phyloP scores from a whole-genome alignment of 768 basidiomycete species.

The Hericium erinaceus region DNA sequence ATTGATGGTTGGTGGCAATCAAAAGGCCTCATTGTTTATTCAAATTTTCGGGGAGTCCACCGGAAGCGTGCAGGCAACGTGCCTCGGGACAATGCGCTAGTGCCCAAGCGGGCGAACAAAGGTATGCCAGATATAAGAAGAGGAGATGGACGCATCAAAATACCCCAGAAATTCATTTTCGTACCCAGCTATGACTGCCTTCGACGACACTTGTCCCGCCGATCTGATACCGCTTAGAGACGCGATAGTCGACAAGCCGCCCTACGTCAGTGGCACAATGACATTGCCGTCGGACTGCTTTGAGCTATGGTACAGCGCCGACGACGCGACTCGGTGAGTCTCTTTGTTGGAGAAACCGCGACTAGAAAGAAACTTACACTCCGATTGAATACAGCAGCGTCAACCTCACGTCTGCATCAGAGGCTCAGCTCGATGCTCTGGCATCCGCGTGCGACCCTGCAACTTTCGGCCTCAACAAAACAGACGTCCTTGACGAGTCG shows the following conservation, averaged over 20 bases:
- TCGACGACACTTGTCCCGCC: background rate
- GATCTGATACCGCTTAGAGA: background rate
- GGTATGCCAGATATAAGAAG: background rate
- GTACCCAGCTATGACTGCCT: background rate
- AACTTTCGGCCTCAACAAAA: slow-evolving; percentile 27
- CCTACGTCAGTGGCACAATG: slow-evolving; percentile 10
- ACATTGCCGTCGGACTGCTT: slow-evolving; percentile 2
- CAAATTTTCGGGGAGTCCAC: too few species aligned
- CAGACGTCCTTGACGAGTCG: slow-evolving; percentile 32
- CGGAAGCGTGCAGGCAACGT: too few species aligned
- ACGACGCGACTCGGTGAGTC: background rate
- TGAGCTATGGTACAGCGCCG: slow-evolving; percentile 7
- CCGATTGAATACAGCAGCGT: slow-evolving; percentile 4
- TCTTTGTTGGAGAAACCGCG: background rate
- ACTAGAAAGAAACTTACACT: background rate
- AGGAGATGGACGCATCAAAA: background rate
- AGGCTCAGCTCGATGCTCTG: slow-evolving; percentile 18
- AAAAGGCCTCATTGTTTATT: too few species aligned
- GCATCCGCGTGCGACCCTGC: slow-evolving; percentile 28
- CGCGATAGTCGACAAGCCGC: slow-evolving; percentile 7
- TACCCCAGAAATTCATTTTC: background rate
- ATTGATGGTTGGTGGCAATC: too few species aligned
- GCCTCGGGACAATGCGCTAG: too few species aligned
- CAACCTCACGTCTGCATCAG: slow-evolving; percentile 5
- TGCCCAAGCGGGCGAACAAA: too few species aligned